Base-by-base conservation (phyloP, 2,329 filamentous ascomycete genomes). In the Camillea tinctor region DNA sequence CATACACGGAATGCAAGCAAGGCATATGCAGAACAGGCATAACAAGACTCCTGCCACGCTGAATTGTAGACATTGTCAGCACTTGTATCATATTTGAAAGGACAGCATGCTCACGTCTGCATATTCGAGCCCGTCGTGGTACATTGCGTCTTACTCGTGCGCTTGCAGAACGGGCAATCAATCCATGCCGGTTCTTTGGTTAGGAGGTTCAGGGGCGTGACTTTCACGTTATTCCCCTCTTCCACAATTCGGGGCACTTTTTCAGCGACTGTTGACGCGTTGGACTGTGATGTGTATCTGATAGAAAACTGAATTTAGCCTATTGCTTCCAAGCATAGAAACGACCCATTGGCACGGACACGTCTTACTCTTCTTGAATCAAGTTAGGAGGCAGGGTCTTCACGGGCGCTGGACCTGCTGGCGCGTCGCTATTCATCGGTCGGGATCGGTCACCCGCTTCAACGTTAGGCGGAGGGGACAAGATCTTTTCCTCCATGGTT, bases 161-260 rank as follows among this genome's bases (percentile, higher is more conserved):
- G 52, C 21, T 59, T 58, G 36, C 64, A 66, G 52, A 52, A 44
- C 11, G 64, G 64, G 4, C 64, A 66, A 49, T 66, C 60, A 24
- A 66, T 62, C 60, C 55, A 62, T 1, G 50, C 19, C n/a, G 58
- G 50, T 1, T 55, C 1, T 9, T 30, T 20, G 4, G 20, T 50
- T 1, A 66, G 24, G 20, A 24, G 30, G 3, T 62, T 36, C 3
- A 66, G 55, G 22, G 62, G 64, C 22, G 57, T 66, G 4, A 61
- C 62, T 23, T 44, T 57, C 8, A 20, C 58, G 6, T 53, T 52
- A 11, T 60, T 57, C 2, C 19, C 19, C 26, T 58, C 61, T 23
- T 5, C 23, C n/a, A 55, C 22, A 15, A 58, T 55, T 9, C 30
- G 53, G 5, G 56, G 60, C 8, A 50, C 55, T 1, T 59, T 17